phyloP scores from a whole-genome alignment of 106 monocot genomes.

The Dendrobium officinale region DNA sequence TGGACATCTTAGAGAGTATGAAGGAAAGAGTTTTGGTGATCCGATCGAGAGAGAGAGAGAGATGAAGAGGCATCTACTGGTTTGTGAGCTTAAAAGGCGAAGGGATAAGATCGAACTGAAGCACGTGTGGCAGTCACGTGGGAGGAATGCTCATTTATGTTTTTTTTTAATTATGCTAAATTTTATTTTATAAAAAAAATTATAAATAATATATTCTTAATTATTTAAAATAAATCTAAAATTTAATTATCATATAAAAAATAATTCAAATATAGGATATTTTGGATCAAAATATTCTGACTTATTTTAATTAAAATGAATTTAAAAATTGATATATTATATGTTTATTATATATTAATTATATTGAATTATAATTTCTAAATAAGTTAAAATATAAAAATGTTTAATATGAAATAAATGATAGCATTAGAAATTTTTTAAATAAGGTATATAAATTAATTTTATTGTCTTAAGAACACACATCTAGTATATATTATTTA shows the following conservation, averaged over 20 bases:
- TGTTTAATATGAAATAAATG: too few species aligned
- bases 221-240: too few species aligned
- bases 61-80: neutral
- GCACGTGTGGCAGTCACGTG: slow-evolving; percentile 3
- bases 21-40: neutral
- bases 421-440: too few species aligned
- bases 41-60: neutral
- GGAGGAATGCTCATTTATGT: neutral
- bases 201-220: neutral
- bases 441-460: too few species aligned
- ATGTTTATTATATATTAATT: too few species aligned
- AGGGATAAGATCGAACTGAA: neutral
- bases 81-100: neutral
- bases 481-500: too few species aligned
- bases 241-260: neutral
- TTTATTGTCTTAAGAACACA: too few species aligned
- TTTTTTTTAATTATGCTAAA: neutral
- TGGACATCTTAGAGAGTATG: neutral
- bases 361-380: too few species aligned
- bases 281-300: neutral
- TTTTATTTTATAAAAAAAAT: neutral
- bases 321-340: too few species aligned
- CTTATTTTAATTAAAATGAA: neutral
- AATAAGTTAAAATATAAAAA: too few species aligned
- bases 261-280: neutral